These are phyloP conservation scores for Rubia tinctorum DNA, from an alignment of 305 asterid species.

Conservation along the genomic window DNA sequence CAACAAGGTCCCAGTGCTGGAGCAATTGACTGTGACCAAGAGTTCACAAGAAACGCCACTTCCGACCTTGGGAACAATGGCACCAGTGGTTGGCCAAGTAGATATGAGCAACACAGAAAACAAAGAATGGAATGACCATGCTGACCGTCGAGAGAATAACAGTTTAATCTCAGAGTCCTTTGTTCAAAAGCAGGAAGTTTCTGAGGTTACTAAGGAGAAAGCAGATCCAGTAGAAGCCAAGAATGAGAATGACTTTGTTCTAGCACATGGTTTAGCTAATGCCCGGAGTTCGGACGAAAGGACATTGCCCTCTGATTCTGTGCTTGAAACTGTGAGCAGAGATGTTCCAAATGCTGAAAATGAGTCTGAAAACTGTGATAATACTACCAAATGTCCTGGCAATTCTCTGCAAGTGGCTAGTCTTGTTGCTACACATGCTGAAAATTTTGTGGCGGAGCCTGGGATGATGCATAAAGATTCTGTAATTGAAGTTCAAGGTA, in stretches of 20 bases:
- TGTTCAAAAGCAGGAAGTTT: slow-evolving; percentile 23
- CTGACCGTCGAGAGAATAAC: slow-evolving; percentile 17
- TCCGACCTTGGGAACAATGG: slow-evolving; percentile 18
- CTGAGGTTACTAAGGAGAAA: slow-evolving; percentile 15
- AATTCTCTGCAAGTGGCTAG: not conserved
- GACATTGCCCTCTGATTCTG: not conserved
- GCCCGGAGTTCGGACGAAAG: not conserved
- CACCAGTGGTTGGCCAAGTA: slow-evolving; percentile 14
- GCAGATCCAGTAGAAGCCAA: slow-evolving; percentile 22
- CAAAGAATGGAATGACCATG: slow-evolving; percentile 19
- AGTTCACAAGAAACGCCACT: slow-evolving; percentile 18
- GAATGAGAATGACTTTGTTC: slow-evolving; percentile 17
- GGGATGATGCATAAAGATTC: slow-evolving; percentile 11
- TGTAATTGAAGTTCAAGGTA: slow-evolving; percentile 19
- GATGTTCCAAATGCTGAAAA: slow-evolving; percentile 4
- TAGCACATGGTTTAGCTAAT: slow-evolving; percentile 13
- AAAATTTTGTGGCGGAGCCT: slow-evolving; percentile 14
- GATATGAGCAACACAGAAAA: slow-evolving; percentile 20
- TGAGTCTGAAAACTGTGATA: not conserved
- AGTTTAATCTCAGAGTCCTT: slow-evolving; percentile 20
- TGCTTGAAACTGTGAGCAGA: slow-evolving; percentile 3
- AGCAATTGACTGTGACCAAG: slow-evolving; percentile 22
- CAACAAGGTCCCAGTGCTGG: slow-evolving; percentile 30
- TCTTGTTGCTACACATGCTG: slow-evolving; percentile 11
- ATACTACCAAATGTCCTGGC: not conserved